These are phyloP conservation scores for Erigeron canadensis DNA, from an alignment of 129 eudicot species.

Conservation along the genomic window DNA sequence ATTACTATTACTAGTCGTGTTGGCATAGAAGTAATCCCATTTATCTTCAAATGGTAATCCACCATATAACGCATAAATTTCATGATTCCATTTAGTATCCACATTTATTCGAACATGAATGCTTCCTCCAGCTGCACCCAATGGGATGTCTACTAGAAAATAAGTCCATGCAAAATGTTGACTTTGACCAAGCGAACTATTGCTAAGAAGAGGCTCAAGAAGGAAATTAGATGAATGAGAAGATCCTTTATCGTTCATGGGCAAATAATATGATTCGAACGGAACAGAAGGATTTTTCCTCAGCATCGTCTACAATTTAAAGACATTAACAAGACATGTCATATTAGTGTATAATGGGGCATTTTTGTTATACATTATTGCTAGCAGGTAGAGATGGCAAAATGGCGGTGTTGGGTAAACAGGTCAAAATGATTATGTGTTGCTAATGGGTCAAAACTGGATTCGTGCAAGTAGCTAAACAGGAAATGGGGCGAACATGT, in stretches of 20 bases:
- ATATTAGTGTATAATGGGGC: neutral
- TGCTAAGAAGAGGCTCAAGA: conserved; percentile 75
- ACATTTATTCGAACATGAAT: conserved; percentile 54
- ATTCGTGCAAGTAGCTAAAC: neutral
- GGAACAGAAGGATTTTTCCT: conserved; percentile 47
- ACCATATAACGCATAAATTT: conserved; percentile 66
- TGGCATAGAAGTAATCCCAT: conserved; percentile 73
- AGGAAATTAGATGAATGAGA: conserved; percentile 50
- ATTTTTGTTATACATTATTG: conserved; percentile 6
- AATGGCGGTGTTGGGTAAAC: neutral
- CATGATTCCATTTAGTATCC: conserved; percentile 38
- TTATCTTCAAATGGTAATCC: conserved; percentile 63
- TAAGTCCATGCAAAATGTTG: conserved; percentile 61
- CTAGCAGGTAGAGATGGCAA: neutral
- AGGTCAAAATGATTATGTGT: too few species aligned
- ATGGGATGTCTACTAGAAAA: conserved; percentile 66
- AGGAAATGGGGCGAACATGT: neutral
- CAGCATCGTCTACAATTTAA: conserved; percentile 56
- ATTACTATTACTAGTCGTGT: conserved; percentile 59
- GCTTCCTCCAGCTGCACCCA: conserved; percentile 73
- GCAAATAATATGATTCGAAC: conserved; percentile 65
- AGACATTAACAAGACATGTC: neutral
- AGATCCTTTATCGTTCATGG: conserved; percentile 42
- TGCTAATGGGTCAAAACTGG: too few species aligned
- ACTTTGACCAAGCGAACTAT: conserved; percentile 30